Evolutionary conservation across 192 early-diverging fungal species (phyloP).

Genomic region (Chytriomyces hyalinus): DNA sequence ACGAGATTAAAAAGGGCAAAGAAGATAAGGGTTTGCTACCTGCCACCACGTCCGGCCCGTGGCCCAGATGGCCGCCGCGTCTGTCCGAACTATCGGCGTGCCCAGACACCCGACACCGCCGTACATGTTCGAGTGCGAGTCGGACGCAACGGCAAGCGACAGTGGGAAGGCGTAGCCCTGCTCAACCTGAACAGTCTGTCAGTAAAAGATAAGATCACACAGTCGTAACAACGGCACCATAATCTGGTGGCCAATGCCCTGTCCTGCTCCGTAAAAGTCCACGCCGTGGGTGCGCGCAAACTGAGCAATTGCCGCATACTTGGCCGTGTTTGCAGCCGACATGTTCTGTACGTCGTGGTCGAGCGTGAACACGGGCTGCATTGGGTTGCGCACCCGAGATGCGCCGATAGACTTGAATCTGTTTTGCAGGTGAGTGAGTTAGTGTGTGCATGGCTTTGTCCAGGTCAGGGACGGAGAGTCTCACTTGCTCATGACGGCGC

Average conservation of each 20-base stretch:
- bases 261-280: constrained; percentile 93
- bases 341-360: constrained; percentile 99
- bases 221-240: constrained; percentile 58
- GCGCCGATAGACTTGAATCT: constrained; percentile 93
- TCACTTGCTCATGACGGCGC: constrained; percentile 88
- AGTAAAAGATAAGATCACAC: no score
- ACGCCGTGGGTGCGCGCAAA: constrained; percentile 84
- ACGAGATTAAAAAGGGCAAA: background rate
- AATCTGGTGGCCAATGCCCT: constrained; percentile 98
- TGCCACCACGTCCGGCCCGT: constrained; percentile 99
- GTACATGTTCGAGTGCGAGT: constrained; percentile 99
- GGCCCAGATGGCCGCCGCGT: constrained; percentile 98
- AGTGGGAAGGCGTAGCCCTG: constrained; percentile 95
- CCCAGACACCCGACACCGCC: constrained; percentile 95
- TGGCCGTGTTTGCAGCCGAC: constrained; percentile 82
- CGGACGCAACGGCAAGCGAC: constrained; percentile 93
- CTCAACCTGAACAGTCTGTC: constrained; percentile 49
- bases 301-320: constrained; percentile 82
- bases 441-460: background rate
- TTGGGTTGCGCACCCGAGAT: constrained; percentile 73
- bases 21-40: constrained; percentile 45
- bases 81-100: constrained; percentile 96
- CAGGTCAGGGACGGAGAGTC: constrained; percentile 15
- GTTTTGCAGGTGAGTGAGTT: background rate
- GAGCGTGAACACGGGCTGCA: constrained; percentile 91